Conservation (phyloP, 805 yeast genomes). For the Candida glaebosa region DNA sequence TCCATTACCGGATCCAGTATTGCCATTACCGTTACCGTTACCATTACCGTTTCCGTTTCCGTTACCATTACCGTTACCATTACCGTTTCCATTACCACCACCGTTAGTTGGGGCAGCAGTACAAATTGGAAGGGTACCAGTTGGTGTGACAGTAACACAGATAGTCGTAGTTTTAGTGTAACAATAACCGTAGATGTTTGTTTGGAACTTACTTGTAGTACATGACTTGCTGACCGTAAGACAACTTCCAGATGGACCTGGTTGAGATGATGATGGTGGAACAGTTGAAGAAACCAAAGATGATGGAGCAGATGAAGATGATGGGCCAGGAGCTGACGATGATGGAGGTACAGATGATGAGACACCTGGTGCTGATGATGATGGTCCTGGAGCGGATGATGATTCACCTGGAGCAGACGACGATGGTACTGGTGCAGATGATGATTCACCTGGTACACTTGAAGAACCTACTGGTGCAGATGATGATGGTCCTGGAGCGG, state of each 20-base stretch:
- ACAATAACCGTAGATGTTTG: background rate
- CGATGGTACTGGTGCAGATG: background rate
- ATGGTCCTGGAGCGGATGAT: background rate
- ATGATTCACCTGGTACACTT: background rate
- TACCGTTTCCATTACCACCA: background rate
- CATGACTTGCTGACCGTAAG: background rate
- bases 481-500: background rate
- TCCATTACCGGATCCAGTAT: background rate
- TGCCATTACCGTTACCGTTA: background rate
- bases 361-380: conserved; percentile 1
- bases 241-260: background rate
- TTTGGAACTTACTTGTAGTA: background rate
- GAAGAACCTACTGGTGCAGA: background rate
- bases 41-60: background rate
- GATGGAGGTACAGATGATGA: background rate
- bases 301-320: no score
- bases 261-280: background rate
- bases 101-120: background rate
- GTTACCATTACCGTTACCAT: background rate
- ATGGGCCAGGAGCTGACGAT: conserved; percentile 1
- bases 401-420: background rate
- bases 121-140: conserved; percentile 1
- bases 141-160: conserved; percentile 1
- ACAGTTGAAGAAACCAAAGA: no score
- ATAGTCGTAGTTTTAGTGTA: background rate